Percentiles rank a stretch among this genome's conserved stretches.
Conservation (phyloP, 345 rosid genomes). For the Linum lewisii region DNA sequence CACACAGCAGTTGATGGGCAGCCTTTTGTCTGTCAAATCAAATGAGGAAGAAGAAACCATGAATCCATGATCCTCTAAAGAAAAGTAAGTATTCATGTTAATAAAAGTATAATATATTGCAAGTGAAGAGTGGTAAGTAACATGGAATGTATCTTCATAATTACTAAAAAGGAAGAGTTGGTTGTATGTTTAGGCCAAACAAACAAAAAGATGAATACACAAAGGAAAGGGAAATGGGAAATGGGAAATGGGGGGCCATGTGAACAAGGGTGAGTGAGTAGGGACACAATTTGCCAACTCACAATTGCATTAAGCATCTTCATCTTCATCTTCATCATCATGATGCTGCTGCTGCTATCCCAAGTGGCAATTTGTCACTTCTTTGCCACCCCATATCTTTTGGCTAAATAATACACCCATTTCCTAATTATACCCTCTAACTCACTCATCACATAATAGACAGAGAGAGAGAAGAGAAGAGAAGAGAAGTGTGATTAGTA, state of each 20-base stretch:
- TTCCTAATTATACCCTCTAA: too few relatives aligned
- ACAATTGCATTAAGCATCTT: conserved; percentile 20
- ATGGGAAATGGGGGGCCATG: conserved; percentile 15
- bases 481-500: conserved; percentile 1
- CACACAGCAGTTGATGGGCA: background rate
- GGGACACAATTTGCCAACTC: conserved; percentile 52
- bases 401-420: too few relatives aligned
- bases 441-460: too few relatives aligned
- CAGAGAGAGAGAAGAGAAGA: too few relatives aligned
- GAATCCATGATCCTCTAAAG: too few relatives aligned
- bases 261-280: conserved; percentile 24
- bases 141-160: too few relatives aligned
- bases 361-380: conserved; percentile 46
- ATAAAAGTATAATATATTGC: too few relatives aligned
- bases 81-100: too few relatives aligned
- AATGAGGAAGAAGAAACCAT: too few relatives aligned
- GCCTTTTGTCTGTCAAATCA: background rate
- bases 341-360: too few relatives aligned
- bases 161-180: background rate
- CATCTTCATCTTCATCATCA: too few relatives aligned
- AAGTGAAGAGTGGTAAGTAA: too few relatives aligned
- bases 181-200: background rate
- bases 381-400: conserved; percentile 4
- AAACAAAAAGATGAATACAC: background rate
- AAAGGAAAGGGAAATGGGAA: background rate